Conservation (phyloP, 2,329 filamentous ascomycete genomes). For the Mollisia scopiformis region DNA sequence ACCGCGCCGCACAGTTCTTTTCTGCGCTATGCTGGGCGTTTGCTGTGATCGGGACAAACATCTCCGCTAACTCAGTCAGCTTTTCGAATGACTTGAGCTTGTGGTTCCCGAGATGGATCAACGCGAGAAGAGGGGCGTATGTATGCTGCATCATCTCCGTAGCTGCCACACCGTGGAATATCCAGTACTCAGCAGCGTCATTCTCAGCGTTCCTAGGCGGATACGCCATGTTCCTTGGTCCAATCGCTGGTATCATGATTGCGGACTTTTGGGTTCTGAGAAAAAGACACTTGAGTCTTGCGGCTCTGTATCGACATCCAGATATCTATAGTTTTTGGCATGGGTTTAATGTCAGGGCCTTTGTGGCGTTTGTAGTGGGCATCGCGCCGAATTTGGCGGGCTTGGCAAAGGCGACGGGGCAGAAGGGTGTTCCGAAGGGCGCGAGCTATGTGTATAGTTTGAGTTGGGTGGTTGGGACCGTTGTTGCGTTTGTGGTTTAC, state of each 20-base stretch:
- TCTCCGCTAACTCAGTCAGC: slow-evolving; percentile 42
- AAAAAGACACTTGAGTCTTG: slow-evolving; percentile 36
- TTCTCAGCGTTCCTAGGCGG: slow-evolving; percentile 37
- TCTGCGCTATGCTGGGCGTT: slow-evolving; percentile 33
- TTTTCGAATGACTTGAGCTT: slow-evolving; percentile 44
- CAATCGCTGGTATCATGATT: slow-evolving; percentile 42
- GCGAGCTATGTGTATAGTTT: slow-evolving; percentile 30
- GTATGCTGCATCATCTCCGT: slow-evolving; percentile 46
- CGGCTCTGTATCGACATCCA: slow-evolving; percentile 35
- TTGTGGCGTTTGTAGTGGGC: slow-evolving; percentile 23
- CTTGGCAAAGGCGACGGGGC: slow-evolving; percentile 25
- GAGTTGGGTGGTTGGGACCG: slow-evolving; percentile 28
- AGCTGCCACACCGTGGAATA: slow-evolving; percentile 51
- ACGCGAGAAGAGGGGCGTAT: slow-evolving; percentile 49
- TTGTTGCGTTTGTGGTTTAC: slow-evolving; percentile 25
- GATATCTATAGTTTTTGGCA: slow-evolving; percentile 28
- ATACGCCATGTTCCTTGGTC: slow-evolving; percentile 40
- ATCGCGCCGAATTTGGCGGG: slow-evolving; percentile 27
- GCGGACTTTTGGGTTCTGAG: slow-evolving; percentile 38
- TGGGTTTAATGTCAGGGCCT: slow-evolving; percentile 26
- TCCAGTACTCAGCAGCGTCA: slow-evolving; percentile 37
- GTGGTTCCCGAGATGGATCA: slow-evolving; percentile 52
- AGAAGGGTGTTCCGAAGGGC: slow-evolving; percentile 22
- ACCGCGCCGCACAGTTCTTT: slow-evolving; percentile 36
- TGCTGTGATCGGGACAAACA: slow-evolving; percentile 40